phyloP scores from a whole-genome alignment of 2,329 filamentous ascomycete genomes.

The Aspergillus texensis region DNA sequence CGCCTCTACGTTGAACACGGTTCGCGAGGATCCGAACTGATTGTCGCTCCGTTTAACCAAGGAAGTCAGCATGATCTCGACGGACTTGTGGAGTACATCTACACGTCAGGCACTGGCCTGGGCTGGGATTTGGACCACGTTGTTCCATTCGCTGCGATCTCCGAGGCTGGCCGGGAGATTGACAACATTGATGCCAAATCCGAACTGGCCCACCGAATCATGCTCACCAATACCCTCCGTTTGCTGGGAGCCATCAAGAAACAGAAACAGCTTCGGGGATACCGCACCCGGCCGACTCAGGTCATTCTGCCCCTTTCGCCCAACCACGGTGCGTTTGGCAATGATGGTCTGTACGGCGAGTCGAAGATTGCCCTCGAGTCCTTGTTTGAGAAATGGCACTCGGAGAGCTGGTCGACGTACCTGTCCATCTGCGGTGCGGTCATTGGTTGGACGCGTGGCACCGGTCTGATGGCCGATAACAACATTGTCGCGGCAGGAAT shows the following conservation, averaged over 20 bases:
- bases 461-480: constrained; percentile 96
- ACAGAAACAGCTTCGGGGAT: constrained; percentile 84
- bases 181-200: constrained; percentile 96
- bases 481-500: constrained; percentile 97
- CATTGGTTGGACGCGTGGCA: constrained; percentile 98
- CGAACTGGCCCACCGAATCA: constrained; percentile 96
- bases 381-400: constrained; percentile 97
- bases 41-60: constrained; percentile 98
- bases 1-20: constrained; percentile 96
- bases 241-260: constrained; percentile 88
- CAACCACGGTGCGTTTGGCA: constrained; percentile 98
- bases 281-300: constrained; percentile 93
- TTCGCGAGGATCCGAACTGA: constrained; percentile 89
- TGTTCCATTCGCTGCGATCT: constrained; percentile 94
- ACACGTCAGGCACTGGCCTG: constrained; percentile 91
- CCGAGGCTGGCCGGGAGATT: constrained; percentile 96
- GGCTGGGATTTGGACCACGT: constrained; percentile 98
- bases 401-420: constrained; percentile 95
- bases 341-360: constrained; percentile 96
- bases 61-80: constrained; percentile 98
- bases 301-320: constrained; percentile 94
- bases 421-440: constrained; percentile 97
- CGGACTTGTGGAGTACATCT: constrained; percentile 92
- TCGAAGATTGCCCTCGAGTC: constrained; percentile 97
- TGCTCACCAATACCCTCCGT: constrained; percentile 95